phyloP scores from a whole-genome alignment of 768 basidiomycete species.

The Arthromyces matolae region DNA sequence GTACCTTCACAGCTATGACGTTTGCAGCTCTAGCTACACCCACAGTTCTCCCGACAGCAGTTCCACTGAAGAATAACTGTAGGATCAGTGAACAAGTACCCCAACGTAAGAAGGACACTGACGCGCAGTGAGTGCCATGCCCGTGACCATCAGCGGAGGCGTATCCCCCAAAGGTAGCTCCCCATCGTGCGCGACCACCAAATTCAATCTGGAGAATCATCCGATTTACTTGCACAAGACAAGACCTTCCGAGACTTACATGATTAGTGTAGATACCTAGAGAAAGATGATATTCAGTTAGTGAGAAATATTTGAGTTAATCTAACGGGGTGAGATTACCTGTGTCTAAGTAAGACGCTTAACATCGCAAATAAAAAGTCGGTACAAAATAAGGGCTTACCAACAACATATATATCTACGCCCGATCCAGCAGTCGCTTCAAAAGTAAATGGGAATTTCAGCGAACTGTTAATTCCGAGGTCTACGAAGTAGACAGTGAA shows the following conservation, averaged over 20 bases:
- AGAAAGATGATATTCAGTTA: neutral
- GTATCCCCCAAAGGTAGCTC: constrained; percentile 31
- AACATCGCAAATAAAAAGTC: neutral
- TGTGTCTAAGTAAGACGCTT: constrained; percentile 18
- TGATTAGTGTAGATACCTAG: constrained; percentile 6
- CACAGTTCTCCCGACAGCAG: constrained; percentile 29
- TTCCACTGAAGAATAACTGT: constrained; percentile 24
- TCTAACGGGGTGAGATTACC: constrained; percentile 6
- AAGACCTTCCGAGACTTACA: neutral
- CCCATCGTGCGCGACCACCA: constrained; percentile 40
- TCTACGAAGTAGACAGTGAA: too few species aligned
- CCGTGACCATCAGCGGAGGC: constrained; percentile 32
- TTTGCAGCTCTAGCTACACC: constrained; percentile 29
- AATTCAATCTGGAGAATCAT: constrained; percentile 28
- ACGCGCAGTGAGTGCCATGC: constrained; percentile 41
- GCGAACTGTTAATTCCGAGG: too few species aligned
- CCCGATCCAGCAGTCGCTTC: constrained; percentile 15
- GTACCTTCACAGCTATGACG: constrained; percentile 13
- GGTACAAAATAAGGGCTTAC: constrained; percentile 15
- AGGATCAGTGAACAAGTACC: neutral
- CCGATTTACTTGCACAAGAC: neutral
- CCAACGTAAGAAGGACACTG: constrained; percentile 5
- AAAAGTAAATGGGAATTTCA: constrained; percentile 10
- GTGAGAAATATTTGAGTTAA: neutral
- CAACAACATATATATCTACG: constrained; percentile 37